Conservation (phyloP, 2,329 filamentous ascomycete genomes). For the Neoscytalidium dimidiatum region DNA sequence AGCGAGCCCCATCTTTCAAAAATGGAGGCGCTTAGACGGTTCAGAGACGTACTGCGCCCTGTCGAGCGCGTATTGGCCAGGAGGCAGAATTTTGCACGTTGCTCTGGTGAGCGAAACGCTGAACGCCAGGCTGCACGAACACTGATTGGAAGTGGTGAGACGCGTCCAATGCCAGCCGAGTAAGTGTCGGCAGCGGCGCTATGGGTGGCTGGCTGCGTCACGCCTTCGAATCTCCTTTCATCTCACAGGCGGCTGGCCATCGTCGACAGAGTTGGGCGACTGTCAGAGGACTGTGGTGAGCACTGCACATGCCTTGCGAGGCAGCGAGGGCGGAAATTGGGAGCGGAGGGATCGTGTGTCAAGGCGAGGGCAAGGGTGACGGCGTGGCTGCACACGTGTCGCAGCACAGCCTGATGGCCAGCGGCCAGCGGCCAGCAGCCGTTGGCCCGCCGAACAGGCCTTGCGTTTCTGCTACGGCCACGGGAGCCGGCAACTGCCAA, state of each 20-base stretch:
- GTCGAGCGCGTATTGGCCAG: neutral
- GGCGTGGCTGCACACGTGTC: slow-evolving; percentile 17
- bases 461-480: too few relatives aligned
- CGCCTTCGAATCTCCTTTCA: neutral
- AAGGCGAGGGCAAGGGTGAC: neutral
- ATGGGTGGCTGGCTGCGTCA: neutral
- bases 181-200: neutral
- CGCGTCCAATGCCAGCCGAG: neutral
- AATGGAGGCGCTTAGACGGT: neutral
- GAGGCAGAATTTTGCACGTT: neutral
- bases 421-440: neutral
- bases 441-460: neutral
- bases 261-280: neutral
- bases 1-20: neutral
- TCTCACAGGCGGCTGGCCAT: neutral
- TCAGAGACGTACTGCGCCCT: neutral
- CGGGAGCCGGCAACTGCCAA: neutral
- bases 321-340: slow-evolving; percentile 6
- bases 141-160: neutral
- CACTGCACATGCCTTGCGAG: neutral
- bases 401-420: too few relatives aligned
- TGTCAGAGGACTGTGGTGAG: neutral
- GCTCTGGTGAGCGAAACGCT: neutral
- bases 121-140: neutral
- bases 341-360: neutral